Evolutionary conservation across 73 alveolate species (phyloP), one percentile per base, ranked within the genome.

Genomic region (Paraurostyla sp.): DNA sequence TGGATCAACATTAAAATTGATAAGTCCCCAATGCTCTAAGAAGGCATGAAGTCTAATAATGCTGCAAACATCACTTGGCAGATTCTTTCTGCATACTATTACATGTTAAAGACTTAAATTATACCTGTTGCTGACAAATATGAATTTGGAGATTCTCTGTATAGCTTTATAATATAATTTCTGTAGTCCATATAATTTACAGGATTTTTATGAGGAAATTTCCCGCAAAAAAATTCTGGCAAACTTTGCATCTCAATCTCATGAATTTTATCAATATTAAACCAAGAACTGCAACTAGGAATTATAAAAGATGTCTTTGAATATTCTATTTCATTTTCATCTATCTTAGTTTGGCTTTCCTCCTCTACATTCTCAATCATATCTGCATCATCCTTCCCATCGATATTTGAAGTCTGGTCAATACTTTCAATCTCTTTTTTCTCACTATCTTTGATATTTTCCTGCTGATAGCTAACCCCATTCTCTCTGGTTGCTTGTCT

Each of bases 61-160:
- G 33, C 99, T 94, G 86, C 99, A 94, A 13, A 97, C 99, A 92
- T 98, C 99, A 1, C 99, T 99, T 38, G 99, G 98, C 42, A 98
- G 89, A 75, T 95, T 97, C 68, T 99, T 96, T 89, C 99, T 80
- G 88, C 99, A 97, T 9, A 98, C 98, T n/a, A n/a, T n/a, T n/a
- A n/a, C n/a, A n/a, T n/a, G n/a, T n/a, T n/a, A n/a, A n/a, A n/a
- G n/a, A n/a, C 97, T n/a, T n/a, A n/a, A n/a, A n/a, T n/a, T n/a
- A n/a, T n/a, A n/a, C n/a, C n/a, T 6, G 99, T 98, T 0, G 99
- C 98, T 18, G 99, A 90, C 57, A 98, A 91, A 73, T 98, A 98
- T 33, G 92, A 51, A 51, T 93, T 90, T 15, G 99, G 99, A 46
- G 92, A 93, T 82, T 94, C 98, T 84, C 99, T 91, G 90, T 97